These are phyloP conservation scores for Tarenaya hassleriana DNA, from an alignment of 345 rosid species.

Conservation along the genomic window DNA sequence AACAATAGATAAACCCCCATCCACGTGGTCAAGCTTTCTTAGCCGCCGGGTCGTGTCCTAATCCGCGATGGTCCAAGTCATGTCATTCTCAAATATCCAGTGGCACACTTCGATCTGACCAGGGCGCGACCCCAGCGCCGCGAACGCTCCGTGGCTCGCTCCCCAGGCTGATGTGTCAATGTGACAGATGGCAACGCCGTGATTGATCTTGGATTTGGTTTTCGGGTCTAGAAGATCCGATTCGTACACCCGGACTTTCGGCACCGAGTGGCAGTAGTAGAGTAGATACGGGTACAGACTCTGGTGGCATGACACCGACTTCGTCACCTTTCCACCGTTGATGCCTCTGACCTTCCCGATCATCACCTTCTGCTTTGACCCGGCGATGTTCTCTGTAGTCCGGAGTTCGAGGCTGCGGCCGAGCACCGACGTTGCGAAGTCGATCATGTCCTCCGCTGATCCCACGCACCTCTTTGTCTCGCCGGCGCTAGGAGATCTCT, in stretches of 20 bases:
- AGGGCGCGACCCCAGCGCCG: constrained; percentile 60
- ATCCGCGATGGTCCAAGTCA: constrained; percentile 66
- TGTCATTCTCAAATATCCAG: constrained; percentile 82
- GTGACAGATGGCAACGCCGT: constrained; percentile 78
- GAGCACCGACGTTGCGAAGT: constrained; percentile 56
- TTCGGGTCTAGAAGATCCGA: constrained; percentile 52
- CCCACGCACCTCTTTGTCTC: constrained; percentile 76
- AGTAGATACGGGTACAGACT: constrained; percentile 64
- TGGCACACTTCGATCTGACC: constrained; percentile 77
- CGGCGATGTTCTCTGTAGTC: constrained; percentile 46
- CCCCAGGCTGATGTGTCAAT: constrained; percentile 77
- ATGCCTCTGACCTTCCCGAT: constrained; percentile 53
- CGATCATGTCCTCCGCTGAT: constrained; percentile 77
- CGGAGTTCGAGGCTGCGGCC: constrained; percentile 49
- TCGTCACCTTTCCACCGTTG: constrained; percentile 59
- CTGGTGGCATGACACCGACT: constrained; percentile 79
- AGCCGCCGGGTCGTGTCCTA: constrained; percentile 8
- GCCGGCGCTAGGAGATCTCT: constrained; percentile 56
- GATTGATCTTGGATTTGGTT: constrained; percentile 49
- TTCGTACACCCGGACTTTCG: constrained; percentile 69
- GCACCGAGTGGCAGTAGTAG: constrained; percentile 83
- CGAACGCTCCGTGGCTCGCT: constrained; percentile 60
- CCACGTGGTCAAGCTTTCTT: constrained; percentile 18
- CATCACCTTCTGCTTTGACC: constrained; percentile 47
- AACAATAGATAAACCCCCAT: constrained; percentile 15